These are phyloP conservation scores for Tolypocladium endophyticum DNA, from an alignment of 2,329 filamentous ascomycete species.

Conservation along the genomic window DNA sequence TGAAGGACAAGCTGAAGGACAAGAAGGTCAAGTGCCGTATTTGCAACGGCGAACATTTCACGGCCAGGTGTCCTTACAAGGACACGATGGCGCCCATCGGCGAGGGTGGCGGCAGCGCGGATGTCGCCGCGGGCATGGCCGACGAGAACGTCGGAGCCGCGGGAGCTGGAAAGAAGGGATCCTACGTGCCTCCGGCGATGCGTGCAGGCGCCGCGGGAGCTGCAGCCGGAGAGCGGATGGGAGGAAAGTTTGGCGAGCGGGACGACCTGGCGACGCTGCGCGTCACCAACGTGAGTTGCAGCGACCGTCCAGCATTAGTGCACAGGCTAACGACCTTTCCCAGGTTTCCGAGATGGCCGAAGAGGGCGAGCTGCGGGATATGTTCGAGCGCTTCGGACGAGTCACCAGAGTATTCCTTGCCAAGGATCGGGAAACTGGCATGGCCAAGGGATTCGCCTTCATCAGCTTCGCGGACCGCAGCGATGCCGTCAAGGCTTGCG, in stretches of 20 bases:
- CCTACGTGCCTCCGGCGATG: conserved; percentile 90
- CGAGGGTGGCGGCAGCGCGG: conserved; percentile 39
- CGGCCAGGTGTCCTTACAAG: conserved; percentile 97
- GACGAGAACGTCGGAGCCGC: conserved; percentile 39
- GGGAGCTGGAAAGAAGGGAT: conserved; percentile 59
- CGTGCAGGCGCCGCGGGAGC: conserved; percentile 52
- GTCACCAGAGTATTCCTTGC: conserved; percentile 96
- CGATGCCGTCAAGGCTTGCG: conserved; percentile 86
- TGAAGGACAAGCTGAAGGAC: conserved; percentile 84
- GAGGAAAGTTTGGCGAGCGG: conserved; percentile 72
- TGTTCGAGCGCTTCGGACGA: conserved; percentile 95
- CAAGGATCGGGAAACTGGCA: conserved; percentile 91
- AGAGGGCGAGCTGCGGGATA: conserved; percentile 87
- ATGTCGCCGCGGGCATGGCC: conserved; percentile 44
- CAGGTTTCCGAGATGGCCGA: conserved; percentile 95
- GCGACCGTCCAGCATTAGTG: background rate
- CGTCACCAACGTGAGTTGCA: conserved; percentile 80
- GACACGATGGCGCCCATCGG: conserved; percentile 93
- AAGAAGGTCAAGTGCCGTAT: conserved; percentile 99
- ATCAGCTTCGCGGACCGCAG: conserved; percentile 88
- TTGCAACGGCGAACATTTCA: conserved; percentile 98
- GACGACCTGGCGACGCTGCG: conserved; percentile 93
- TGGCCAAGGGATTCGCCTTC: conserved; percentile 98
- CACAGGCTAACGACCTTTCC: background rate
- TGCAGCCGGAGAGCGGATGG: conserved; percentile 70